phyloP scores from a whole-genome alignment of 441 rosid species.

The Pelargonium myrrhifolium region DNA sequence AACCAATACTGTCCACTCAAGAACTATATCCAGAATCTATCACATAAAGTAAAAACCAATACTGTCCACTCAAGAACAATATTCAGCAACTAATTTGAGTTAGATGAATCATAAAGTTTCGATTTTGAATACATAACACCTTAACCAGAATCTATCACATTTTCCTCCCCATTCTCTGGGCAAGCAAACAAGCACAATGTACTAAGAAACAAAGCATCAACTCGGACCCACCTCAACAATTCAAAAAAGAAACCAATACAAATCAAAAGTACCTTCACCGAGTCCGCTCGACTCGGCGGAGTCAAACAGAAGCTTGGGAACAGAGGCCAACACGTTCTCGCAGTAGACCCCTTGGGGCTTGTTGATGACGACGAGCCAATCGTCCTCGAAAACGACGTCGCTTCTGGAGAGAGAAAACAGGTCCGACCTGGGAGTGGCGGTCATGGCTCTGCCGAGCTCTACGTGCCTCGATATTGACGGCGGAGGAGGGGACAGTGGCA shows the following conservation, averaged over 20 bases:
- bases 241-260: background rate
- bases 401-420: conserved; percentile 41
- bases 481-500: conserved; percentile 65
- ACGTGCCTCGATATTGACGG: conserved; percentile 65
- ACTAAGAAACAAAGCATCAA: background rate
- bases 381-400: conserved; percentile 62
- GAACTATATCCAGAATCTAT: no score
- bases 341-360: conserved; percentile 81
- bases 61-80: no score
- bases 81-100: no score
- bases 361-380: conserved; percentile 66
- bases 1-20: no score
- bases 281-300: conserved; percentile 16
- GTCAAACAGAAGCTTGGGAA: conserved; percentile 34
- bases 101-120: no score
- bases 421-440: conserved; percentile 73
- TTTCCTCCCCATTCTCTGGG: no score
- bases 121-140: no score
- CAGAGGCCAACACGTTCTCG: conserved; percentile 56
- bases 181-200: background rate
- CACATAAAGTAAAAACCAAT: no score
- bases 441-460: conserved; percentile 65
- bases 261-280: conserved; percentile 23
- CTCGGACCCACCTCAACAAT: background rate
- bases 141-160: no score